A percentile compares a stretch with the other conserved stretches of the same genome.
phyloP scores from a whole-genome alignment of 164 flowering plant species.

The Protea cynaroides region DNA sequence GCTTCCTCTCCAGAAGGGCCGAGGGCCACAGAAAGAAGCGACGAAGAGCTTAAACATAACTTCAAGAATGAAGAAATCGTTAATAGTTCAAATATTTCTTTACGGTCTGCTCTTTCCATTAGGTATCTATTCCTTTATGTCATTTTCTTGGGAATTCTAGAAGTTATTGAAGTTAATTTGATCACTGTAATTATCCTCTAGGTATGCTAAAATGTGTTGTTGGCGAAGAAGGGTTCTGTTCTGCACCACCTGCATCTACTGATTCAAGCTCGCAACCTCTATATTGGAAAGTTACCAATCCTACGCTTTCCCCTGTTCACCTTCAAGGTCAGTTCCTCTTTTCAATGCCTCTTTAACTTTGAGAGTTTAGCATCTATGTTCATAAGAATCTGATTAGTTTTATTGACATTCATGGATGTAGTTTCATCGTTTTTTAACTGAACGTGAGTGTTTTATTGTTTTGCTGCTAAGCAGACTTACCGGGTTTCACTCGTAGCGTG shows the following conservation, averaged over 20 bases:
- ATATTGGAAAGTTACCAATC: constrained; percentile 79
- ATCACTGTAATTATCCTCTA: not conserved
- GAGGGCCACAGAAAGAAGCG: no score
- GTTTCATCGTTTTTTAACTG: no score
- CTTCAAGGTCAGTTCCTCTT: constrained; percentile 51
- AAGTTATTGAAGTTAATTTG: not conserved
- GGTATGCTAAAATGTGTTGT: constrained; percentile 15
- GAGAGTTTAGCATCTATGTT: not conserved
- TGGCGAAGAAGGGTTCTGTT: constrained; percentile 62
- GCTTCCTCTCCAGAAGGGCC: no score
- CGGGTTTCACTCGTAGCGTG: constrained; percentile 97
- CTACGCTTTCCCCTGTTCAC: constrained; percentile 81
- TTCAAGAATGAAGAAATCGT: not conserved
- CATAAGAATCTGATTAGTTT: not conserved
- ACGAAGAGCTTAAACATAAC: not conserved
- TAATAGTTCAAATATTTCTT: not conserved
- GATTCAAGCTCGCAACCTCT: constrained; percentile 33
- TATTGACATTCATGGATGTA: no score
- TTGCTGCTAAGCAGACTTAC: constrained; percentile 54
- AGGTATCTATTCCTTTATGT: not conserved
- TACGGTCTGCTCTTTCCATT: not conserved
- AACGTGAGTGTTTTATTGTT: no score
- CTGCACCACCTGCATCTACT: constrained; percentile 32
- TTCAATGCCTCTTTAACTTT: not conserved
- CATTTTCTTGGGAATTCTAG: not conserved